phyloP scores from a whole-genome alignment of 495 filamentous ascomycete genomes.

The Penicillium soppii region DNA sequence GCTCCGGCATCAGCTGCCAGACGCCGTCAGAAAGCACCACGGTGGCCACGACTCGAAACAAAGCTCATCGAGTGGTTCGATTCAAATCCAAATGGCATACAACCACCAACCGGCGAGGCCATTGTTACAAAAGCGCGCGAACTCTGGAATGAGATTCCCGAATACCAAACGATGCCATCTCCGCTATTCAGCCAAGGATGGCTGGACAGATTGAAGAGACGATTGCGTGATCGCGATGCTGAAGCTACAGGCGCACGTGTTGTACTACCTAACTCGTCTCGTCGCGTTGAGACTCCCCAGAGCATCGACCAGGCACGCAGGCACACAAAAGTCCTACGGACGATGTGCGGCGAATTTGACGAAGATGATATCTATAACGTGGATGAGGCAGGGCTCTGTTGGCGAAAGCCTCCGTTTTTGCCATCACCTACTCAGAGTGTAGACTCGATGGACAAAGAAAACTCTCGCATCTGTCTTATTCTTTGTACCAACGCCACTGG shows the following conservation, averaged over 20 bases:
- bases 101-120: conserved; percentile 6
- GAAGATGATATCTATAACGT: conserved; percentile 27
- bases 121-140: conserved; percentile 17
- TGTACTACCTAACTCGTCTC: too few relatives aligned
- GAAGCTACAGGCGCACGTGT: not conserved
- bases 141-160: conserved; percentile 16
- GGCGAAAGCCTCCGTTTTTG: conserved; percentile 16
- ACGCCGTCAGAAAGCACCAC: not conserved
- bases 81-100: conserved; percentile 4
- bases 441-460: conserved; percentile 11
- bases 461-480: conserved; percentile 16
- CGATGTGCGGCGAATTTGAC: conserved; percentile 14
- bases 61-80: conserved; percentile 17
- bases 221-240: conserved; percentile 5
- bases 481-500: conserved; percentile 22
- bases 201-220: conserved; percentile 25
- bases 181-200: conserved; percentile 27
- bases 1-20: not conserved
- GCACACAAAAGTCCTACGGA: conserved; percentile 13
- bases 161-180: conserved; percentile 10
- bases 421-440: not conserved
- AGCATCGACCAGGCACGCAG: not conserved
- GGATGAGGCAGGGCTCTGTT: conserved; percentile 26
- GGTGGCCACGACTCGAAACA: conserved; percentile 21
- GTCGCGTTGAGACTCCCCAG: not conserved